These are phyloP conservation scores for Guyanaporus albipodus DNA, from an alignment of 768 basidiomycete genomes.

Conservation along the genomic window DNA sequence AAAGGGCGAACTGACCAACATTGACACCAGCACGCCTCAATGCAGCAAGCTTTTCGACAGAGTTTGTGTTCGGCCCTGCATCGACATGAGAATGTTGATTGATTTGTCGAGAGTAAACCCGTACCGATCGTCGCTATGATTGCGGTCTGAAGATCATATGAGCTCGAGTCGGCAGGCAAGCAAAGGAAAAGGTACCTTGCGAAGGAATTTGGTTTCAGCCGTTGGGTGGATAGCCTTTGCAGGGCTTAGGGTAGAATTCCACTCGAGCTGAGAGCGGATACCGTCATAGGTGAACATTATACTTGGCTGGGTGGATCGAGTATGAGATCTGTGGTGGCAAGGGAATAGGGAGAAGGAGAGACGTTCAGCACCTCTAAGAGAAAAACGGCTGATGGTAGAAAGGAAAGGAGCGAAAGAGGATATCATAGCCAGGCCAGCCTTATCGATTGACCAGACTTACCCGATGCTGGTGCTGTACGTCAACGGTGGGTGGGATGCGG, in stretches of 20 bases:
- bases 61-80: constrained; percentile 91
- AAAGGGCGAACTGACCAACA: constrained; percentile 66
- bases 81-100: constrained; percentile 5
- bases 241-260: constrained; percentile 82
- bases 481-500: constrained; percentile 7
- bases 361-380: constrained; percentile 13
- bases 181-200: constrained; percentile 64
- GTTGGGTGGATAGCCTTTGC: constrained; percentile 65
- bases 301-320: constrained; percentile 11
- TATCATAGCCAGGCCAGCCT: constrained; percentile 10
- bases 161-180: background rate
- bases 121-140: constrained; percentile 98
- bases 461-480: constrained; percentile 11
- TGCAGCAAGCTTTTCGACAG: constrained; percentile 79
- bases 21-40: constrained; percentile 93
- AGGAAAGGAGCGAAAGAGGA: constrained; percentile 3
- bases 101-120: constrained; percentile 15
- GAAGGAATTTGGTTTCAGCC: constrained; percentile 77
- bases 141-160: constrained; percentile 60
- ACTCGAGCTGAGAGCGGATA: constrained; percentile 83
- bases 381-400: constrained; percentile 16
- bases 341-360: constrained; percentile 3
- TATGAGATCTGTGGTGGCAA: constrained; percentile 5
- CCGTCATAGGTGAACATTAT: constrained; percentile 60
- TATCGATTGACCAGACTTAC: constrained; percentile 25